phyloP scores from a whole-genome alignment of 2,329 filamentous ascomycete genomes.

The Thielaviopsis punctulata region DNA sequence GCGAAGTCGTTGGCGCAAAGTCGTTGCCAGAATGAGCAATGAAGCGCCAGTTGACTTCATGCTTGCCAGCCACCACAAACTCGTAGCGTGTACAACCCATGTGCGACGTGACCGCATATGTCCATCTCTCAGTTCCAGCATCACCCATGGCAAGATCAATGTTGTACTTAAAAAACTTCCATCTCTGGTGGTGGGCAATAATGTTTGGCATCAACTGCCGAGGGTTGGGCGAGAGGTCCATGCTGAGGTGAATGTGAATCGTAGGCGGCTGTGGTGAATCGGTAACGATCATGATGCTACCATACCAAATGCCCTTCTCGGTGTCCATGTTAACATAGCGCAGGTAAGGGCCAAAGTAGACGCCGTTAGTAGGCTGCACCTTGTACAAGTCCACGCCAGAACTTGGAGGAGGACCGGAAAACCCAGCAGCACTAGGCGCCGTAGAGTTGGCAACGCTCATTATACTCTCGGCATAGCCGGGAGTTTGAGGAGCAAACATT shows the following conservation, averaged over 20 bases:
- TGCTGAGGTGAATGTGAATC: constrained; percentile 82
- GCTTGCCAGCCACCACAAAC: constrained; percentile 78
- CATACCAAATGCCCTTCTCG: constrained; percentile 77
- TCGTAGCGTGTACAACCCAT: constrained; percentile 96
- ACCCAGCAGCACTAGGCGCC: constrained; percentile 62
- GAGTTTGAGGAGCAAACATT: constrained; percentile 65
- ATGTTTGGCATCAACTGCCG: constrained; percentile 66
- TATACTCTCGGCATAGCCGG: constrained; percentile 71
- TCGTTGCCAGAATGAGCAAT: constrained; percentile 94
- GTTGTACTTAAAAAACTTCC: constrained; percentile 93
- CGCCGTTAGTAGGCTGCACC: constrained; percentile 80
- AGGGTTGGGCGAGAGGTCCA: constrained; percentile 83
- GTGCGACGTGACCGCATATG: constrained; percentile 93
- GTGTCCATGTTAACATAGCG: constrained; percentile 96
- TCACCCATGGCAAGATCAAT: constrained; percentile 83
- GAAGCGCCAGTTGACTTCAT: constrained; percentile 89
- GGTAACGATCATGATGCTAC: constrained; percentile 83
- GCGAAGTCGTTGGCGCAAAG: constrained; percentile 73
- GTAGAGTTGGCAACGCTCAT: constrained; percentile 62
- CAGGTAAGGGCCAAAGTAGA: constrained; percentile 94
- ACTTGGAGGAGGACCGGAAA: constrained; percentile 72
- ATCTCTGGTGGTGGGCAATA: constrained; percentile 80
- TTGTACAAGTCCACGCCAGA: constrained; percentile 91
- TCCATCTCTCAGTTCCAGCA: constrained; percentile 68
- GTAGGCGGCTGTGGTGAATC: constrained; percentile 85